Evolutionary conservation across 306 rosid species (phyloP).

Genomic region (Morella rubra): DNA sequence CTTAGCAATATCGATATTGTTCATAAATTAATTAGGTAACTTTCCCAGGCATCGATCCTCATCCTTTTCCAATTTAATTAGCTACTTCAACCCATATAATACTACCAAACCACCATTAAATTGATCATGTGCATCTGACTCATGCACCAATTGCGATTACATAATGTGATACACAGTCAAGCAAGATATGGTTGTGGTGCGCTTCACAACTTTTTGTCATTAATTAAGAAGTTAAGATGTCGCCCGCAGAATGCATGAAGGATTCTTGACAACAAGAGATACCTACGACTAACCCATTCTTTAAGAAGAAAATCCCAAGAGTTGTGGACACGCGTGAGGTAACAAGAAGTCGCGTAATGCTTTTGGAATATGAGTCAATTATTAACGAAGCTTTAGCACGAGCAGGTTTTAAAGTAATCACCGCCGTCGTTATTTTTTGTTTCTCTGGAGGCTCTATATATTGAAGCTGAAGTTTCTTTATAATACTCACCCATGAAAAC

Average conservation of each 20-base stretch:
- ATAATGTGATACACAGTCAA: constrained; percentile 9
- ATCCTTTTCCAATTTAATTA: background rate
- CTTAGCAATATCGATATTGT: background rate
- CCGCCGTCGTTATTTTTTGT: background rate
- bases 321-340: background rate
- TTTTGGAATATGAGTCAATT: background rate
- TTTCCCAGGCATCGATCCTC: background rate
- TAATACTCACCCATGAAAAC: background rate
- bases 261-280: background rate
- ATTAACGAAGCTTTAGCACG: constrained; percentile 4
- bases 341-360: background rate
- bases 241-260: background rate
- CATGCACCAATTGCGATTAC: constrained; percentile 6
- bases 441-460: background rate
- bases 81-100: background rate
- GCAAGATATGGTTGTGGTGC: background rate
- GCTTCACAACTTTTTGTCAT: no score
- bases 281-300: background rate
- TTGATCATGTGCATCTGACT: background rate
- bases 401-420: background rate
- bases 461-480: background rate
- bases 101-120: constrained; percentile 24
- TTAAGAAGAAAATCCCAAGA: background rate
- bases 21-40: constrained; percentile 6
- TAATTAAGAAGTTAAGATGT: no score